These are phyloP conservation scores for Cercospora nicotianae DNA, from an alignment of 2,329 filamentous ascomycete species.

Conservation along the genomic window DNA sequence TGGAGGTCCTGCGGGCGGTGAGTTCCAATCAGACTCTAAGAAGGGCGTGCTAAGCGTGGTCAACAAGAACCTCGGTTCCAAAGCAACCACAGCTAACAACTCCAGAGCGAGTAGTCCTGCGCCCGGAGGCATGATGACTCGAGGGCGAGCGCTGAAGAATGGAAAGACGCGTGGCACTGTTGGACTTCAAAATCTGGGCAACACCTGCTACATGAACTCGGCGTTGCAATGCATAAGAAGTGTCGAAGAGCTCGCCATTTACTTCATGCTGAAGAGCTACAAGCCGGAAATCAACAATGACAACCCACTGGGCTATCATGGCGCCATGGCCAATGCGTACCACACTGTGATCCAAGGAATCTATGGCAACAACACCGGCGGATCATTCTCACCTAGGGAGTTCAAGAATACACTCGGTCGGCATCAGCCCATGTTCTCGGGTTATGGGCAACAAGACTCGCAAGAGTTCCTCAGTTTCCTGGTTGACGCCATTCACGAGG, in stretches of 20 bases:
- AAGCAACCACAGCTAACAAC: slow-evolving; percentile 44
- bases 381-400: slow-evolving; percentile 72
- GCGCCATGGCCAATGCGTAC: slow-evolving; percentile 83
- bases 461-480: slow-evolving; percentile 96
- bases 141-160: slow-evolving; percentile 68
- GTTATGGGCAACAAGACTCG: slow-evolving; percentile 94
- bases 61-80: slow-evolving; percentile 50
- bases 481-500: slow-evolving; percentile 90
- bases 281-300: slow-evolving; percentile 77
- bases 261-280: slow-evolving; percentile 75
- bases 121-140: slow-evolving; percentile 60
- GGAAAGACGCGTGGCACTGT: slow-evolving; percentile 73
- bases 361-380: slow-evolving; percentile 65
- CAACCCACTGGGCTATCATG: slow-evolving; percentile 83
- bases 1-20: slow-evolving; percentile 53
- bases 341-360: slow-evolving; percentile 73
- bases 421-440: slow-evolving; percentile 82
- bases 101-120: slow-evolving; percentile 69
- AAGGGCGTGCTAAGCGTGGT: slow-evolving; percentile 42
- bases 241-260: slow-evolving; percentile 88
- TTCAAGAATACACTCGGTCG: slow-evolving; percentile 83
- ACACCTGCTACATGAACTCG: slow-evolving; percentile 99
- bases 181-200: slow-evolving; percentile 86
- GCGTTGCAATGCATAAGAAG: slow-evolving; percentile 91
- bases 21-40: slow-evolving; percentile 56